Evolutionary conservation across 225 moss, liverwort and hornwort species (phyloP), one percentile per base, ranked within the genome.

Genomic region (Physcomitrium patens): DNA sequence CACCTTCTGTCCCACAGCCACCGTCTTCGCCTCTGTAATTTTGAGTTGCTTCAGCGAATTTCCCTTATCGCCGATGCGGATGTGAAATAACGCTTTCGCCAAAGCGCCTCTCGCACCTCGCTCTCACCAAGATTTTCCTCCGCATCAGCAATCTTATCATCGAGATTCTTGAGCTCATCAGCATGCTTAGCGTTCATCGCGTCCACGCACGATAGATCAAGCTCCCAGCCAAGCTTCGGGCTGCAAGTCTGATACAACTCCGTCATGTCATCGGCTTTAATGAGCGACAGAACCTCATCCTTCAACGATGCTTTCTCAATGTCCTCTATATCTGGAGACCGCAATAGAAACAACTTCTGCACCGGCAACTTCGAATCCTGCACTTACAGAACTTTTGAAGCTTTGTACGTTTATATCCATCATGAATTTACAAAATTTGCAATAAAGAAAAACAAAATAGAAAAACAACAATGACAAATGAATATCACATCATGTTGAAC

Each of bases 81-180:
- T 88, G 43, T 85, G 95, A 69, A 82, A 91, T 9, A 94, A 70
- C 22, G 91, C 90, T 82, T 95, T 99, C 44, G 95, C 91, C 55
- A 99, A 69, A 99, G 78, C 14, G 99, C 94, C 72, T 99, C 99
- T 28, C 99, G 89, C 47, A 99, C 99, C 73, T 99, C 99, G 82
- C 99, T 99, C 90, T 99, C 99, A 16, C 99, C 99, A 9, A 99
- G 76, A 78, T 99, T 99, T 81, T 99, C 99, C 82, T 95, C 95
- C 13, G 99, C 99, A 72, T 99, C 90, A 0, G 82, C 79, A 23
- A 91, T 85, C 72, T 89, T 89, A 8, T 89, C 85, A 70, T 93
- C 89, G 46, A 93, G 78, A 54, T 86, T 84, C 81, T 94, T 92
- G 18, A 89, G 74, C 76, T 91, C 87, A 8, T 82, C 89, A 2